Base-by-base conservation (phyloP, 1,139 yeast species). In the Eremothecium coryli region DNA sequence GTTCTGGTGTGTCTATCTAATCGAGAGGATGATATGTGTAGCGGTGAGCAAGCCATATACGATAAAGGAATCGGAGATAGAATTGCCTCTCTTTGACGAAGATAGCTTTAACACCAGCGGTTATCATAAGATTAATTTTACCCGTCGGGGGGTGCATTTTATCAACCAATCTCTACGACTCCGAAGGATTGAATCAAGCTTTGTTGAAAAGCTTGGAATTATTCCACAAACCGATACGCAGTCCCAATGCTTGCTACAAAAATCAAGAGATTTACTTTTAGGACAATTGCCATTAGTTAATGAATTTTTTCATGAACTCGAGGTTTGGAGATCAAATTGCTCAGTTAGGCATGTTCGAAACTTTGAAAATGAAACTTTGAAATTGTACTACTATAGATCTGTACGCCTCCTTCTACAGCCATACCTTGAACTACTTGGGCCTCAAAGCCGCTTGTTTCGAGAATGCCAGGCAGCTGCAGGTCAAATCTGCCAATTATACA, bases 381-480 rank as follows among this genome's bases (percentile, higher is more conserved):
- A 70, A 45, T 51, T 72, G 23, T 72, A 72, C 41, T 74, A 74
- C 46, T 70, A 72, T 44, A 62, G 76, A 29, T 68, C 78, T 1
- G 73, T 73, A 3, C 58, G 80, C 36, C 56, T 71, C 23, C 52
- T 74, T 39, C 62, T 74, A 33, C 80, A 73, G 45, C 81, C 81
- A 4, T 74, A 71, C 48, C 49, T 73, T 38, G 78, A 72, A 41
- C 52, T 71, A 12, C 49, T 74, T 43, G 72, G 69, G 36, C 79
- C 80, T 5, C 70, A 69, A 43, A 74, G 72, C 45, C 63, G 70
- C 31, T 54, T 74, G 18, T 73, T 74, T 46, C 64, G 65, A 36
- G 76, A 72, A 51, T 73, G 80, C 50, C 79, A 73, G 46, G 72
- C 74, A 2, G 78, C 77, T 24, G 77, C 79, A 2, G 80, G 80